Base-by-base conservation (phyloP, 1,284 basidiomycete species). In the Tetrapyrgos nigripes region DNA sequence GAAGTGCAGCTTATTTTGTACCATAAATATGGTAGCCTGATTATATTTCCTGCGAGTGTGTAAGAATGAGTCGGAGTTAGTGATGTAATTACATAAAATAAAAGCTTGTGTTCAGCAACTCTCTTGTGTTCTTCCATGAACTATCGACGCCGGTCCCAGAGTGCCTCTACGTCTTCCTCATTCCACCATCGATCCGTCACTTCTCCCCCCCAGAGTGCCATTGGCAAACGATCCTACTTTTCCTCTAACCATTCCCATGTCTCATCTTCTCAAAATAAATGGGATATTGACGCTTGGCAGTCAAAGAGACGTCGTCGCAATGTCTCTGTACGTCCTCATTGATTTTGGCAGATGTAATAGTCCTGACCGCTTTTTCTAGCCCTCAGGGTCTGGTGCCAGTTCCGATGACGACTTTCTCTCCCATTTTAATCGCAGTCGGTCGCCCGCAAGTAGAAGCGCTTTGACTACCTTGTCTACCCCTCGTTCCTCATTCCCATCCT, bases 101-200 rank as follows among this genome's bases (percentile, higher is more conserved):
- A 19, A 47, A 13, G 35, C n/a, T 3, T 44, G 23, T 29, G 37
- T 21, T 40, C 21, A 27, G 23, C 5, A 53, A 45, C 29, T 37
- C 23, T 31, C 23, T n/a, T 31, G n/a, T n/a, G 17, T 72, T 55
- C 71, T 71, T 63, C 64, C 46, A 68, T 72, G 59, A 72, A 71
- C 62, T 75, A 77, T 66, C 83, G 85, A 61, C 78, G 79, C 49
- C 75, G 86, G 68, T 87, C 86, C 28, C 81, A 82, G 62, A 86
- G 86, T 26, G 76, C 81, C n/a, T 82, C 83, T 17, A 76, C 77
- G 9, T 72, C 77, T 21, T 77, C 80, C 13, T 69, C 74, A 53
- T 64, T 68, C 43, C 73, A 68, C 64, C 74, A 51, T 58, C 69
- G 66, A 29, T 70, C 72, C 52, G 72, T 72, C 21, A 71, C 73